These are phyloP conservation scores for Brasilioporus rufonigricans DNA, from an alignment of 768 basidiomycete genomes.

Conservation along the genomic window DNA sequence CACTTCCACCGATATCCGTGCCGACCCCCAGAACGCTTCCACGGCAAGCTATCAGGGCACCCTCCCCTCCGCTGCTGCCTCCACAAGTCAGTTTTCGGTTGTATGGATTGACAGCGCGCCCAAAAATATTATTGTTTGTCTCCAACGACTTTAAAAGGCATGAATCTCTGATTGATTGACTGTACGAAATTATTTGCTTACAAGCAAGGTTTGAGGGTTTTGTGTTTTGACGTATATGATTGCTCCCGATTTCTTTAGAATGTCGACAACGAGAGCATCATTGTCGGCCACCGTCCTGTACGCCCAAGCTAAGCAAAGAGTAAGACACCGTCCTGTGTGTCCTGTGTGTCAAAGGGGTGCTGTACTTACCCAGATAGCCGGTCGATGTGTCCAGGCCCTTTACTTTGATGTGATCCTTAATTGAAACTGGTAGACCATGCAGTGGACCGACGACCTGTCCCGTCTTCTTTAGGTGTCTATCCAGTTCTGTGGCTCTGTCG, in stretches of 20 bases:
- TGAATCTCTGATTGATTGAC: constrained; percentile 8
- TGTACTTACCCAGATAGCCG: constrained; percentile 27
- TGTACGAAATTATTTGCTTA: constrained; percentile 27
- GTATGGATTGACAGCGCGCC: constrained; percentile 68
- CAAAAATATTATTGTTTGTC: constrained; percentile 51
- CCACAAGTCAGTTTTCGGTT: constrained; percentile 43
- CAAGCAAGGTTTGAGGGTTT: constrained; percentile 48
- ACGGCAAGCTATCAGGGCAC: constrained; percentile 42
- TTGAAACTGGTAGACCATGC: constrained; percentile 43
- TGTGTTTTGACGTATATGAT: constrained; percentile 47
- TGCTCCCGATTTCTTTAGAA: constrained; percentile 45
- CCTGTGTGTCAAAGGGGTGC: background rate
- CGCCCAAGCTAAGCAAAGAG: constrained; percentile 37
- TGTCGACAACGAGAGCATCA: constrained; percentile 43
- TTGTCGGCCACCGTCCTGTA: constrained; percentile 35
- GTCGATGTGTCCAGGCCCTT: constrained; percentile 41
- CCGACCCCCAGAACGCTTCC: constrained; percentile 43
- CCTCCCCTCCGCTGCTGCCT: constrained; percentile 50
- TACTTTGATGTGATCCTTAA: constrained; percentile 49
- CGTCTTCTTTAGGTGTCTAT: constrained; percentile 43
- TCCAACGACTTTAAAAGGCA: constrained; percentile 42
- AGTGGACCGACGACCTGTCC: constrained; percentile 48
- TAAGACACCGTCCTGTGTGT: constrained; percentile 1
- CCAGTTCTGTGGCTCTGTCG: constrained; percentile 46
- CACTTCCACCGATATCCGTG: constrained; percentile 50